phyloP scores from a whole-genome alignment of 192 early-diverging fungal species.

The Coemansia interrupta region DNA sequence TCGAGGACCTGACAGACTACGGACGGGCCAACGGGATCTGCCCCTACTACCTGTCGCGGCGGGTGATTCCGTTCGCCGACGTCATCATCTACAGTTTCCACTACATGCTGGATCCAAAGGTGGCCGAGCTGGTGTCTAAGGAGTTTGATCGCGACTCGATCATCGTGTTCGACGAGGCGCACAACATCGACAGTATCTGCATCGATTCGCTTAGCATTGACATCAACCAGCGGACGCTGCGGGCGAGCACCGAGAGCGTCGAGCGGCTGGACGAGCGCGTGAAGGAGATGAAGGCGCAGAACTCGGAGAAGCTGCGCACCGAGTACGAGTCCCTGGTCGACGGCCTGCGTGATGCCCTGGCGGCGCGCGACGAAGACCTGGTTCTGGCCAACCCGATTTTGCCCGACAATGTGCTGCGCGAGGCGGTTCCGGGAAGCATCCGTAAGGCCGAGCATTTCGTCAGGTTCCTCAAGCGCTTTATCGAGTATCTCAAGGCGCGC shows the following conservation, averaged over 20 bases:
- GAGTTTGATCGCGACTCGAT: slow-evolving; percentile 92
- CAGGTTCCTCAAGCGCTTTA: slow-evolving; percentile 88
- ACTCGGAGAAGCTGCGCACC: slow-evolving; percentile 80
- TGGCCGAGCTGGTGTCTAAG: slow-evolving; percentile 94
- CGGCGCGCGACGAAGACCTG: slow-evolving; percentile 76
- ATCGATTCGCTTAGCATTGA: slow-evolving; percentile 96
- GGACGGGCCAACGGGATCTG: slow-evolving; percentile 73
- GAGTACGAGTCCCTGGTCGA: slow-evolving; percentile 92
- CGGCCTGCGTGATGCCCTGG: slow-evolving; percentile 71
- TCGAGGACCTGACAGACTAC: slow-evolving; percentile 88
- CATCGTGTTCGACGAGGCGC: slow-evolving; percentile 99
- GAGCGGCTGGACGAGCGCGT: slow-evolving; percentile 66
- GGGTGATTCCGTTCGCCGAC: slow-evolving; percentile 84
- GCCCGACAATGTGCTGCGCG: slow-evolving; percentile 87
- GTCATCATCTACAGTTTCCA: slow-evolving; percentile 98
- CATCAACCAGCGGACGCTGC: slow-evolving; percentile 83
- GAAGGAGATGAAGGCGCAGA: slow-evolving; percentile 76
- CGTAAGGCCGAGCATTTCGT: slow-evolving; percentile 98
- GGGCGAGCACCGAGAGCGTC: slow-evolving; percentile 82
- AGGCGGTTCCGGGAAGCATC: slow-evolving; percentile 97
- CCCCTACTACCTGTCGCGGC: slow-evolving; percentile 90
- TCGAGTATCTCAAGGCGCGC: slow-evolving; percentile 97
- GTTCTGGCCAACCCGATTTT: slow-evolving; percentile 92
- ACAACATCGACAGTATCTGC: slow-evolving; percentile 99
- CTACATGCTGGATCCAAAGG: slow-evolving; percentile 99